Conservation (phyloP, 148 eudicot genomes). For the Cornus florida region DNA sequence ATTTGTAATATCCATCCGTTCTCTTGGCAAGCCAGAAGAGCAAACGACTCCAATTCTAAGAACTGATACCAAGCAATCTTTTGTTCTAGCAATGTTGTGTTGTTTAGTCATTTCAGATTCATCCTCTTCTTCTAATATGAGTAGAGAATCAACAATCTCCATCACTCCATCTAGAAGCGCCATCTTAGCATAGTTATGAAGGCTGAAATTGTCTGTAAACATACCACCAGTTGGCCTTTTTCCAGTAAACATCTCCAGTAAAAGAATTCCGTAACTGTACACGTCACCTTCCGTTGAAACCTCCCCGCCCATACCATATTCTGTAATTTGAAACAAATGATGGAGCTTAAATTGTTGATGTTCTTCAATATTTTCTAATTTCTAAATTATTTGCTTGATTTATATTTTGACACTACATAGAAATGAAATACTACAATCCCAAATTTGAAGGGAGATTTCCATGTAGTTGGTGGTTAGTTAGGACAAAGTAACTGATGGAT, state of each 20-base stretch:
- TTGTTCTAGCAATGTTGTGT: neutral
- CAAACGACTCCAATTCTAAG: neutral
- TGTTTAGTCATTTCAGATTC: neutral
- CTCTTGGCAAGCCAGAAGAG: neutral
- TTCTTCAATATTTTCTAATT: too few species aligned
- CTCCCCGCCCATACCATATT: too few species aligned
- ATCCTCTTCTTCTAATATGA: neutral
- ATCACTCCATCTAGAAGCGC: neutral
- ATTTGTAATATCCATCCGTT: neutral
- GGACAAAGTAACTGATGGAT: neutral
- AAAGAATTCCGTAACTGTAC: neutral
- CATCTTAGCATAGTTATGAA: neutral
- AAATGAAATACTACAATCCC: neutral
- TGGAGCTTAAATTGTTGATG: too few species aligned
- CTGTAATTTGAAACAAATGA: too few species aligned
- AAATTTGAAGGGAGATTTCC: slow-evolving; percentile 9
- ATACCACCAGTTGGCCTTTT: neutral
- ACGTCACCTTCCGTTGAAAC: neutral
- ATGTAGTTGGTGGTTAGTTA: neutral
- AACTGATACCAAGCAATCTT: neutral
- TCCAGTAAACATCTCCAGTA: slow-evolving; percentile 1
- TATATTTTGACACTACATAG: too few species aligned
- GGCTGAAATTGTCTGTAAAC: neutral
- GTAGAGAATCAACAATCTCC: neutral
- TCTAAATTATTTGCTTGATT: too few species aligned